A percentile compares a stretch with the other conserved stretches of the same genome.
Evolutionary conservation across 2,329 filamentous ascomycete species (phyloP).

Genomic region (Boeremia exigua): DNA sequence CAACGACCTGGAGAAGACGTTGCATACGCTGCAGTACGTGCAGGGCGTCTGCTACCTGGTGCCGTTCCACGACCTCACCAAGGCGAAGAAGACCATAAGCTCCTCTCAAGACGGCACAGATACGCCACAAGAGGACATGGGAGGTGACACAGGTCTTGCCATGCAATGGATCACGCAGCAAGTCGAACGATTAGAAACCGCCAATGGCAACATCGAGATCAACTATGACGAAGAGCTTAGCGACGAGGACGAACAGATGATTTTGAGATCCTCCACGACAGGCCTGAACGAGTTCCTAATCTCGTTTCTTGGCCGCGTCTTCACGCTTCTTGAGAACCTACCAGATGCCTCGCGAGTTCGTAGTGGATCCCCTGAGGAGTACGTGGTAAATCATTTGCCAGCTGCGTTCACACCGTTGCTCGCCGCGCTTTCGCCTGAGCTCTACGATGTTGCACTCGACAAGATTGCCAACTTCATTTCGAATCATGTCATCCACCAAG

Average conservation of each 20-base stretch:
- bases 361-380: slow-evolving; percentile 92
- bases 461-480: slow-evolving; percentile 92
- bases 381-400: slow-evolving; percentile 92
- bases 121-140: slow-evolving; percentile 44
- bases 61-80: slow-evolving; percentile 82
- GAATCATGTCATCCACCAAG: slow-evolving; percentile 95
- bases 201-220: slow-evolving; percentile 83
- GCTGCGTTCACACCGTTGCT: slow-evolving; percentile 90
- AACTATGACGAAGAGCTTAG: slow-evolving; percentile 82
- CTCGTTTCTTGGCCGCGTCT: slow-evolving; percentile 90
- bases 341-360: slow-evolving; percentile 88
- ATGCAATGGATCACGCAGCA: slow-evolving; percentile 94
- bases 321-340: slow-evolving; percentile 92
- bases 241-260: slow-evolving; percentile 84
- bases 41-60: slow-evolving; percentile 97
- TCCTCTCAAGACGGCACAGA: slow-evolving; percentile 31
- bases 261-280: slow-evolving; percentile 91
- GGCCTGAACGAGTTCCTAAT: slow-evolving; percentile 92
- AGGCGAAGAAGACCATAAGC: slow-evolving; percentile 51
- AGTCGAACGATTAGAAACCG: slow-evolving; percentile 90
- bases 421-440: slow-evolving; percentile 86
- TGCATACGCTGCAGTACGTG: slow-evolving; percentile 93
- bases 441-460: slow-evolving; percentile 89
- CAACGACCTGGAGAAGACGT: slow-evolving; percentile 95
- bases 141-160: slow-evolving; percentile 64